Conservation (phyloP, 345 rosid genomes). For the Citrus sp. region DNA sequence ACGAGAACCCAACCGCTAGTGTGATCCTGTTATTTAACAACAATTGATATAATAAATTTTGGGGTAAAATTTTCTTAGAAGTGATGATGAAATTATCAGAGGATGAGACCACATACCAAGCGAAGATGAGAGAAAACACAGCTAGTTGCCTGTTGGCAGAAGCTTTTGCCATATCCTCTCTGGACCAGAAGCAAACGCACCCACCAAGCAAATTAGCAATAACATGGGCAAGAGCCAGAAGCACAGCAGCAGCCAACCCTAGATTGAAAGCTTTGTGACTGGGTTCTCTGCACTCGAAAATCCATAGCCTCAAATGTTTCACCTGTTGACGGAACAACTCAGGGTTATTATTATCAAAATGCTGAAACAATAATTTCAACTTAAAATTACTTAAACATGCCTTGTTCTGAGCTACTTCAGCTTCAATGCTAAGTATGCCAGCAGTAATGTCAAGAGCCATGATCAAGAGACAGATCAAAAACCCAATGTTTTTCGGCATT, state of each 20-base stretch:
- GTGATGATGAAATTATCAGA: neutral
- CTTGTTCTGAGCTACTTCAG: constrained; percentile 54
- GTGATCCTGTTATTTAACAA: constrained; percentile 46
- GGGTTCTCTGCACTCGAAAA: constrained; percentile 81
- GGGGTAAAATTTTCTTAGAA: neutral
- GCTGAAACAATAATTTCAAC: neutral
- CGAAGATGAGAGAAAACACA: constrained; percentile 68
- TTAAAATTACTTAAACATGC: constrained; percentile 16
- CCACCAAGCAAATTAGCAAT: constrained; percentile 66
- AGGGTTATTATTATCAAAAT: neutral
- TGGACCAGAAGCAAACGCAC: constrained; percentile 65
- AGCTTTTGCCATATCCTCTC: constrained; percentile 36
- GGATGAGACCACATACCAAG: constrained; percentile 44
- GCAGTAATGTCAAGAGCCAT: constrained; percentile 53
- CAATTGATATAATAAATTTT: neutral
- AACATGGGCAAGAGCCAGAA: constrained; percentile 59
- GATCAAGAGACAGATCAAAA: constrained; percentile 46
- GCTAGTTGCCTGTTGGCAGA: constrained; percentile 77
- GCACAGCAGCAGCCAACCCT: constrained; percentile 66
- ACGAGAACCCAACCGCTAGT: constrained; percentile 60
- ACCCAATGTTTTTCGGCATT: constrained; percentile 31
- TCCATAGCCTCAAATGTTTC: constrained; percentile 65
- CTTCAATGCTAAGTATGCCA: constrained; percentile 59
- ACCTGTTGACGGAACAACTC: constrained; percentile 37
- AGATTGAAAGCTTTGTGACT: constrained; percentile 69